phyloP scores from a whole-genome alignment of 2,329 filamentous ascomycete species.

The Lecanicillium sp. region DNA sequence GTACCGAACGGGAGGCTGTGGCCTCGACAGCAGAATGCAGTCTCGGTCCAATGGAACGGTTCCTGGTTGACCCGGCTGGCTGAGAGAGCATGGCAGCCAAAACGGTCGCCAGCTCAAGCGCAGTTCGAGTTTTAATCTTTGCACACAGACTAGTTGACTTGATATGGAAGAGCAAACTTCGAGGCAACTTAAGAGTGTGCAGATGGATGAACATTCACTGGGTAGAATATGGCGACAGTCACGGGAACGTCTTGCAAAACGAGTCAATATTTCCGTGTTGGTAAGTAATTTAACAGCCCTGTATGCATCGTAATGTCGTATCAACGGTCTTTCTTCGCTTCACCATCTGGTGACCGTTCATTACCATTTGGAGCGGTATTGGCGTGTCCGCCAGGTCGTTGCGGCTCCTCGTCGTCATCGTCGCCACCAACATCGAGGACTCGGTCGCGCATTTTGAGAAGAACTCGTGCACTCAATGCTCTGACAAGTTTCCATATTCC shows the following conservation, averaged over 20 bases:
- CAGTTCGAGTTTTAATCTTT: slow-evolving; percentile 55
- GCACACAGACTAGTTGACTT: slow-evolving; percentile 97
- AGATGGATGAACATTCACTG: slow-evolving; percentile 23
- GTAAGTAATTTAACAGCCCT: too few relatives aligned
- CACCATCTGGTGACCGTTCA: too few relatives aligned
- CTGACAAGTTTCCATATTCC: slow-evolving; percentile 77
- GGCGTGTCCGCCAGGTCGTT: neutral
- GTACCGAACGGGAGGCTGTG: slow-evolving; percentile 5
- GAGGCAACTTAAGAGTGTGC: slow-evolving; percentile 98
- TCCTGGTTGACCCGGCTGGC: slow-evolving; percentile 4
- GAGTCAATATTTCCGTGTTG: slow-evolving; percentile 5
- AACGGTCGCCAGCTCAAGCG: slow-evolving; percentile 40
- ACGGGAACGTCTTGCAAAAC: slow-evolving; percentile 11
- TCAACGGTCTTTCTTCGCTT: too few relatives aligned
- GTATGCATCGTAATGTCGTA: too few relatives aligned
- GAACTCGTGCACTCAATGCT: slow-evolving; percentile 60
- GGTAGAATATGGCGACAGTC: too few relatives aligned
- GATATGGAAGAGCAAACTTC: slow-evolving; percentile 63
- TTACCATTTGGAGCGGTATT: too few relatives aligned
- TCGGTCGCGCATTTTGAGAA: slow-evolving; percentile 69
- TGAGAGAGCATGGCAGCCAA: slow-evolving; percentile 29
- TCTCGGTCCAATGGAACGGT: slow-evolving; percentile 2
- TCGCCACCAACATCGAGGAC: slow-evolving; percentile 73
- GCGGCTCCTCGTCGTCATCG: slow-evolving; percentile 43
- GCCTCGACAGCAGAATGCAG: slow-evolving; percentile 7